Conservation (phyloP, 768 basidiomycete species). For the Termitomyces sp. region DNA sequence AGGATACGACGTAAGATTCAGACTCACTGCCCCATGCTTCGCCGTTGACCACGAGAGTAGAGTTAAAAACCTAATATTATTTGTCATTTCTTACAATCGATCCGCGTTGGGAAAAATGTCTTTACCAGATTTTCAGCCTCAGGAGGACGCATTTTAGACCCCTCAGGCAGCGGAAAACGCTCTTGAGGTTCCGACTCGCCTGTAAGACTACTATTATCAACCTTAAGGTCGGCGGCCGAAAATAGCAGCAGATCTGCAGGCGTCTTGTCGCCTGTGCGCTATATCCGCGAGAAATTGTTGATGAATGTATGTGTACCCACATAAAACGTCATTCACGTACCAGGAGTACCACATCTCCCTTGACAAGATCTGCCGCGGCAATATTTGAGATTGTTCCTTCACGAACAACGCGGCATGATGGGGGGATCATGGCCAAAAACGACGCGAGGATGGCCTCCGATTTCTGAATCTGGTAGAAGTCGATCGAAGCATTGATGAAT, state of each 20-base stretch:
- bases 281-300: constrained; percentile 5
- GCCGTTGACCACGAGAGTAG: constrained; percentile 64
- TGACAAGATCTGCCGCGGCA: constrained; percentile 57
- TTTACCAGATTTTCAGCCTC: constrained; percentile 62
- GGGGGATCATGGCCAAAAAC: constrained; percentile 71
- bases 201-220: constrained; percentile 67
- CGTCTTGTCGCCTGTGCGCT: constrained; percentile 68
- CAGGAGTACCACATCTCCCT: constrained; percentile 60
- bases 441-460: constrained; percentile 68
- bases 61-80: constrained; percentile 53
- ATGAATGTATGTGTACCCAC: background rate
- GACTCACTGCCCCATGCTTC: constrained; percentile 61
- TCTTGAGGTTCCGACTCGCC: constrained; percentile 71
- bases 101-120: background rate
- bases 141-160: constrained; percentile 41
- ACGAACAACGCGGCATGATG: constrained; percentile 57
- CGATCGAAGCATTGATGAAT: constrained; percentile 65
- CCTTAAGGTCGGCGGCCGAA: constrained; percentile 55
- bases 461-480: constrained; percentile 69
- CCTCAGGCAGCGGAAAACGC: constrained; percentile 39
- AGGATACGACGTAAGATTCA: background rate
- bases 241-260: constrained; percentile 63
- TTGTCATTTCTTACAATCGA: background rate
- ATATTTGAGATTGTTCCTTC: constrained; percentile 48
- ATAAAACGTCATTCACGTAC: constrained; percentile 25